Percentiles rank a stretch among this genome's conserved stretches.
These are phyloP conservation scores for Akanthomyces muscarius DNA, from an alignment of 2,329 filamentous ascomycete species.

Conservation along the genomic window DNA sequence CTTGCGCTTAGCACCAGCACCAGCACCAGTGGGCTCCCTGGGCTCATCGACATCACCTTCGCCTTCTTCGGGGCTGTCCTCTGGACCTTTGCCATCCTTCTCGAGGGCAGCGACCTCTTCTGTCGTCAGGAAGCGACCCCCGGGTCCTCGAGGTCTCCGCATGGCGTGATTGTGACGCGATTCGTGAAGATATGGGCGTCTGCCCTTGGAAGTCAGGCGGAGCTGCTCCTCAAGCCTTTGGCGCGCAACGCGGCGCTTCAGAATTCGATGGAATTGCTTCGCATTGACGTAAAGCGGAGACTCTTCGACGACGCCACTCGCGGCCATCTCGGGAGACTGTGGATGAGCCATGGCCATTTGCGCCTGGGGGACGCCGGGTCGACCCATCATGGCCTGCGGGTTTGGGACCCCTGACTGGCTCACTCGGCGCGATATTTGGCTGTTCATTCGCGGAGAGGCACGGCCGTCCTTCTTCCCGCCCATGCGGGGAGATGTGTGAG, in stretches of 20 bases:
- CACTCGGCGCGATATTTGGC: conserved; percentile 63
- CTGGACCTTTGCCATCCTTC: conserved; percentile 47
- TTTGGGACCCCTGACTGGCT: conserved; percentile 73
- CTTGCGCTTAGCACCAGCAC: conserved; percentile 56
- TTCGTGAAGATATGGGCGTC: conserved; percentile 96
- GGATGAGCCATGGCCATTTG: conserved; percentile 63
- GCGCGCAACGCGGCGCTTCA: conserved; percentile 88
- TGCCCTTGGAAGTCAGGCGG: conserved; percentile 86
- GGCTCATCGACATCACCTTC: conserved; percentile 30
- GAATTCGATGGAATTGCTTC: conserved; percentile 95
- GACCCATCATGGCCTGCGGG: conserved; percentile 72
- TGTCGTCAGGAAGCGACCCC: conserved; percentile 91
- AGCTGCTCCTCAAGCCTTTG: conserved; percentile 92
- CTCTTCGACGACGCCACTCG: conserved; percentile 69
- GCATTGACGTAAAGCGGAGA: conserved; percentile 96
- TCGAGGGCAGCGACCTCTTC: conserved; percentile 94
- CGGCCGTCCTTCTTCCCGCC: conserved; percentile 66
- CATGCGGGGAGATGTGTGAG: conserved; percentile 74
- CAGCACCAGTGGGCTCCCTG: conserved; percentile 31
- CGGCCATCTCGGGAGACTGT: conserved; percentile 75
- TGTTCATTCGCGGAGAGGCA: conserved; percentile 72
- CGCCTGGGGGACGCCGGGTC: conserved; percentile 54
- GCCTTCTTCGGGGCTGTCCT: conserved; percentile 27
- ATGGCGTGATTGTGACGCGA: conserved; percentile 98
- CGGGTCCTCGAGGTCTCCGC: conserved; percentile 87